These are phyloP conservation scores for Prorocentrum cordatum DNA, from an alignment of 169 alveolate species.

Conservation along the genomic window DNA sequence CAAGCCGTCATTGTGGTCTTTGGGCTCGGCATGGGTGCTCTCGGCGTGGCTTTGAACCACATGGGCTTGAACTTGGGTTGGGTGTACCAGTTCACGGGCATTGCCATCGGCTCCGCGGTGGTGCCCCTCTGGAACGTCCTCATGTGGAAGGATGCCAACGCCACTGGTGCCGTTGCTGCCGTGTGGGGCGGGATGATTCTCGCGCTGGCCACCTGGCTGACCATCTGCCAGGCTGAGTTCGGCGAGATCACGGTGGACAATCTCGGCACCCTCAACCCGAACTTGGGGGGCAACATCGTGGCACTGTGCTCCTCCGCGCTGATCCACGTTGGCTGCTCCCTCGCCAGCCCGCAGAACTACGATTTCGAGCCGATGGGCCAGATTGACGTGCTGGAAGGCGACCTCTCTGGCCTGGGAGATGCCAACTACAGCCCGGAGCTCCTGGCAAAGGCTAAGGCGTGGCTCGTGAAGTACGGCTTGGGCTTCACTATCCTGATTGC, in stretches of 20 bases:
- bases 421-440: background rate
- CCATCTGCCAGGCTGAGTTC: background rate
- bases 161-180: background rate
- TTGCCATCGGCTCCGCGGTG: slow-evolving; percentile 49
- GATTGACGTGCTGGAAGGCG: background rate
- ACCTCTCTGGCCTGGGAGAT: background rate
- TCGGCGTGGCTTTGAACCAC: slow-evolving; percentile 22
- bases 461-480: background rate
- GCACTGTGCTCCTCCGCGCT: background rate
- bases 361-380: slow-evolving; percentile 34
- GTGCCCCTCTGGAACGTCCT: slow-evolving; percentile 10
- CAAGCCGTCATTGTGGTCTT: slow-evolving; percentile 19
- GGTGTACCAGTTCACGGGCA: slow-evolving; percentile 44
- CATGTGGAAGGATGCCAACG: slow-evolving; percentile 37
- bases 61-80: slow-evolving; percentile 53
- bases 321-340: slow-evolving; percentile 12
- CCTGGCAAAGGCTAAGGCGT: background rate
- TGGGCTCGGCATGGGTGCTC: slow-evolving; percentile 22
- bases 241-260: slow-evolving; percentile 35
- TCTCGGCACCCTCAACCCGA: slow-evolving; percentile 1
- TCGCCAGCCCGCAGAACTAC: slow-evolving; percentile 15
- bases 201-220: slow-evolving; percentile 16
- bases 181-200: slow-evolving; percentile 32
- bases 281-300: slow-evolving; percentile 28
- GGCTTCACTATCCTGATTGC: background rate